These are phyloP conservation scores for Ophiostoma himal-ulmi DNA, from an alignment of 2,329 filamentous ascomycete species.

Conservation along the genomic window DNA sequence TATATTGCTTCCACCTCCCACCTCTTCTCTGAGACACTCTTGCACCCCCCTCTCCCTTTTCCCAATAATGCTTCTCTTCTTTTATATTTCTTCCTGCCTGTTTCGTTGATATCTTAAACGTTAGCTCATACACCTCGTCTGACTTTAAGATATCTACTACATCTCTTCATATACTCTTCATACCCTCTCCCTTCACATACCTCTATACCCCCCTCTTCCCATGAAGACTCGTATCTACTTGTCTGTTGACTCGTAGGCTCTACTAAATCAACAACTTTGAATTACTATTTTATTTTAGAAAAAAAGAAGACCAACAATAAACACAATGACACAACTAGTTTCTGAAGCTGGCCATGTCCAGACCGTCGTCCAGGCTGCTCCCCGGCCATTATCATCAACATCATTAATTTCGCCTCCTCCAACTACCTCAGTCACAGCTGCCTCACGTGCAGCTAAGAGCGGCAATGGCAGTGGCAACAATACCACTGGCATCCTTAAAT, in stretches of 20 bases:
- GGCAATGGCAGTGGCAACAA: constrained; percentile 26
- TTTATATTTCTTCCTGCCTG: constrained; percentile 12
- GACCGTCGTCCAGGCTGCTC: background rate
- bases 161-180: background rate
- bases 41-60: constrained; percentile 11
- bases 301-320: background rate
- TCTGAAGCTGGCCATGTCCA: background rate
- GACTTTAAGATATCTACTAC: background rate
- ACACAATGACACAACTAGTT: background rate
- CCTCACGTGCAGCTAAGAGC: constrained; percentile 25
- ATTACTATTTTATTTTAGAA: background rate
- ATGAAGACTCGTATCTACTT: constrained; percentile 1
- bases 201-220: background rate
- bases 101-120: background rate
- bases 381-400: background rate
- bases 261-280: no score
- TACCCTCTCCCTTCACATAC: background rate
- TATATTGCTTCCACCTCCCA: constrained; percentile 22
- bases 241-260: constrained; percentile 9
- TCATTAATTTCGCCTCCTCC: background rate
- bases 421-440: background rate
- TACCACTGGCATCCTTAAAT: constrained; percentile 8
- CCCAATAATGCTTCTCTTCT: constrained; percentile 4
- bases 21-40: constrained; percentile 13
- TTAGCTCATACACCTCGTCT: background rate